These are phyloP conservation scores for Ophiostoma tasmaniense DNA, from an alignment of 2,329 filamentous ascomycete genomes.

Conservation along the genomic window DNA sequence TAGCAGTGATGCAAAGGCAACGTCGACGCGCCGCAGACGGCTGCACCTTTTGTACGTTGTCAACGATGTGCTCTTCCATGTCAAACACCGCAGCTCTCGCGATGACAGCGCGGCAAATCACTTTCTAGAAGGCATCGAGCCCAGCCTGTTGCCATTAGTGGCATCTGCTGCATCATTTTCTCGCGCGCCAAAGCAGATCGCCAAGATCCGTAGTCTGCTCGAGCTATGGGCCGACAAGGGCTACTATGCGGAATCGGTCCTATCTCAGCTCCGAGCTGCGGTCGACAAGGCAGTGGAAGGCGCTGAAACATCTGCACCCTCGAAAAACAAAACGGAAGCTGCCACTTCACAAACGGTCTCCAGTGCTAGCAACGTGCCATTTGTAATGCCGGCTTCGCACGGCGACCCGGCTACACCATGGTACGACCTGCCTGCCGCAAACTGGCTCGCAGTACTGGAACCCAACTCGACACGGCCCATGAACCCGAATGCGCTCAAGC, in stretches of 20 bases:
- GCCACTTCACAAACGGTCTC: conserved; percentile 19
- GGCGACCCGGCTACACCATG: conserved; percentile 65
- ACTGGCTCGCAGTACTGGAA: conserved; percentile 69
- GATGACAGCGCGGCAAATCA: conserved; percentile 33
- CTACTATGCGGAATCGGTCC: conserved; percentile 47
- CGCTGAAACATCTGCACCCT: neutral
- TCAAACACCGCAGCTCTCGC: conserved; percentile 59
- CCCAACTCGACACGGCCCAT: conserved; percentile 70
- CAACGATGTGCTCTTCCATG: conserved; percentile 69
- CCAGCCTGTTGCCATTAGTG: conserved; percentile 55
- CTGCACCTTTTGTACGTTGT: conserved; percentile 71
- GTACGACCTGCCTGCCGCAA: conserved; percentile 75
- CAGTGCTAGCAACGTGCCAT: conserved; percentile 43
- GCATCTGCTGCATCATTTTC: conserved; percentile 47
- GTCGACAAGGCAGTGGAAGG: conserved; percentile 32
- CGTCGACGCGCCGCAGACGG: conserved; percentile 52
- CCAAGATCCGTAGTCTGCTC: conserved; percentile 56
- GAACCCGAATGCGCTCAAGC: conserved; percentile 59
- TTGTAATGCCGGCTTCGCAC: conserved; percentile 65
- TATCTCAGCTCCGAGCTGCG: conserved; percentile 51
- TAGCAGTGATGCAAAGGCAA: conserved; percentile 18
- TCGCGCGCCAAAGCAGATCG: conserved; percentile 55
- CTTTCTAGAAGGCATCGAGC: conserved; percentile 50
- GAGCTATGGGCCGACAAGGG: conserved; percentile 60
- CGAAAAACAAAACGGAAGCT: conserved; percentile 21